Evolutionary conservation across 495 filamentous ascomycete genomes (phyloP).

Genomic region (Xylaria bambusicola): DNA sequence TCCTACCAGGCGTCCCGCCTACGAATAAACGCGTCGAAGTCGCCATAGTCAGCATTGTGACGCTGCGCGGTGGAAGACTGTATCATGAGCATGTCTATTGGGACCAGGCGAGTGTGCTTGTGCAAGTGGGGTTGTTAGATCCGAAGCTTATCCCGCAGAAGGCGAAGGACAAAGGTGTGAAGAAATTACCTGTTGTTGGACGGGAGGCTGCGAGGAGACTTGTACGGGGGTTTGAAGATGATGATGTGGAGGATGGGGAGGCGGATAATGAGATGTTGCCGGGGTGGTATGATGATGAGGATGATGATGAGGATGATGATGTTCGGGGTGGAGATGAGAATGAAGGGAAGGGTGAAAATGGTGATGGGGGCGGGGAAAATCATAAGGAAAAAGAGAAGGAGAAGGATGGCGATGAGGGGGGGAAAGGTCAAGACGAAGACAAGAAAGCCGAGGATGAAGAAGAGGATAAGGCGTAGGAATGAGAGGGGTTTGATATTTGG

Average conservation of each 20-base stretch:
- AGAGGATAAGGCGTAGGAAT: not conserved
- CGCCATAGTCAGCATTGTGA: constrained; percentile 46
- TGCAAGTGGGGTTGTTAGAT: constrained; percentile 70
- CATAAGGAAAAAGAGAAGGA: not conserved
- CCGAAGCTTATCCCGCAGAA: constrained; percentile 50
- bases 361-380: constrained; percentile 10
- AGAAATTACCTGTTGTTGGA: constrained; percentile 64
- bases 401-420: not conserved
- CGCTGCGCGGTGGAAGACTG: constrained; percentile 61
- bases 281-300: constrained; percentile 43
- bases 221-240: constrained; percentile 41
- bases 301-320: constrained; percentile 20
- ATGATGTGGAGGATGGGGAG: constrained; percentile 52
- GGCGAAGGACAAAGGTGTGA: constrained; percentile 47
- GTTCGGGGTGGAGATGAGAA: not conserved
- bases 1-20: constrained; percentile 67
- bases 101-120: constrained; percentile 75
- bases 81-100: constrained; percentile 75
- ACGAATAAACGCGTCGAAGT: constrained; percentile 47
- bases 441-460: not conserved
- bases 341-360: not conserved
- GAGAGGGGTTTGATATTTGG: too few species aligned
- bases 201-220: constrained; percentile 65
- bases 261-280: constrained; percentile 65
- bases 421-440: not conserved